These are phyloP conservation scores for Eurotiales sp. DNA, from an alignment of 2,329 filamentous ascomycete genomes.

Conservation along the genomic window DNA sequence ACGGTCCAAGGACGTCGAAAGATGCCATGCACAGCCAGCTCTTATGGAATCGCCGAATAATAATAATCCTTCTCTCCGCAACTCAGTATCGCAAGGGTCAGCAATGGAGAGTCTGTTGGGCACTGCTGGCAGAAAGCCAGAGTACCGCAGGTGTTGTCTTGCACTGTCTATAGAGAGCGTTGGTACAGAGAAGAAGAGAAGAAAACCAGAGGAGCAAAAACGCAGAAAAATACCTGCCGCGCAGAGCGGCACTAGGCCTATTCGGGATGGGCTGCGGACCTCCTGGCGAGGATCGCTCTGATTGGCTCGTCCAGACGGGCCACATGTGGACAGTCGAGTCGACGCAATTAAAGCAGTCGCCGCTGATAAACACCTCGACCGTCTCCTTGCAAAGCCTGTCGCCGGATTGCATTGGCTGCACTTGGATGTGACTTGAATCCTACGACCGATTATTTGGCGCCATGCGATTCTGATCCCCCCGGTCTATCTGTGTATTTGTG, in stretches of 20 bases:
- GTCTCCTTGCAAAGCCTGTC: not conserved
- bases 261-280: conserved; percentile 16
- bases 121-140: conserved; percentile 65
- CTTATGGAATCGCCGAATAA: conserved; percentile 61
- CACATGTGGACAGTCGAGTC: conserved; percentile 6
- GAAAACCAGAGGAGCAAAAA: conserved; percentile 25
- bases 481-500: not conserved
- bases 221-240: conserved; percentile 21
- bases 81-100: conserved; percentile 60
- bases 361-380: not conserved
- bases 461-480: not conserved
- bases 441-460: not conserved
- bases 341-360: conserved; percentile 1
- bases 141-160: conserved; percentile 61
- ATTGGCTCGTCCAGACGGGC: conserved; percentile 11
- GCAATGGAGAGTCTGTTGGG: conserved; percentile 56
- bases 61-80: conserved; percentile 53
- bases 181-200: conserved; percentile 42
- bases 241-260: conserved; percentile 24
- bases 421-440: not conserved
- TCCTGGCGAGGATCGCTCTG: conserved; percentile 4
- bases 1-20: conserved; percentile 41
- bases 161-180: conserved; percentile 84
- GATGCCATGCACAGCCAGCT: conserved; percentile 62
- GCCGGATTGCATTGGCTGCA: too few species aligned